A percentile compares a stretch with the other conserved stretches of the same genome.
Conservation (phyloP, 306 rosid genomes). For the Pueraria montana region DNA sequence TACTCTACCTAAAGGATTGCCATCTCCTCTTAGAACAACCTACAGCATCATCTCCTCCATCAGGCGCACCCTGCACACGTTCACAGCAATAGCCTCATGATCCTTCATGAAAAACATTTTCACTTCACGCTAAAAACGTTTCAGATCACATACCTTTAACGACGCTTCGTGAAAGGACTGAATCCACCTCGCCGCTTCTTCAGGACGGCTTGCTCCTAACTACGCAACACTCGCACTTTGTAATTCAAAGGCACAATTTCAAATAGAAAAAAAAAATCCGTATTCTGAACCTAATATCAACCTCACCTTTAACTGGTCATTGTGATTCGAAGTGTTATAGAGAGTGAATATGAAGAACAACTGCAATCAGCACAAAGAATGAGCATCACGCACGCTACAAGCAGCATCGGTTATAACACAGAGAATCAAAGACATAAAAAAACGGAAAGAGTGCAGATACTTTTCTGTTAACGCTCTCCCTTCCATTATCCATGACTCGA, state of each 20-base stretch:
- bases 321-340: slow-evolving; percentile 78
- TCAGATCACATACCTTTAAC: slow-evolving; percentile 62
- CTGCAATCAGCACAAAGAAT: slow-evolving; percentile 59
- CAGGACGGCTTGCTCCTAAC: slow-evolving; percentile 96
- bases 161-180: slow-evolving; percentile 83
- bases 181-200: slow-evolving; percentile 98
- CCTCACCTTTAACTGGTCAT: slow-evolving; percentile 88
- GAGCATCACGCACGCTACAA: slow-evolving; percentile 12
- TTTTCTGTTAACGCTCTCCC: slow-evolving; percentile 85
- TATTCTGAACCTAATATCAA: neutral
- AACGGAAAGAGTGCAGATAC: slow-evolving; percentile 53
- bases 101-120: slow-evolving; percentile 44
- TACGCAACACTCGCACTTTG: slow-evolving; percentile 48
- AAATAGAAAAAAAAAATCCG: neutral
- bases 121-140: slow-evolving; percentile 18
- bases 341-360: slow-evolving; percentile 85
- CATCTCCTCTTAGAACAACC: slow-evolving; percentile 76
- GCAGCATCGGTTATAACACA: slow-evolving; percentile 33
- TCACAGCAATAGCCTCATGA: slow-evolving; percentile 42
- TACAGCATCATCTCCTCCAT: slow-evolving; percentile 58
- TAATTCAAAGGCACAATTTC: slow-evolving; percentile 25
- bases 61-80: slow-evolving; percentile 68
- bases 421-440: slow-evolving; percentile 32
- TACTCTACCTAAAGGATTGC: slow-evolving; percentile 74
- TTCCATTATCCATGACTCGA: slow-evolving; percentile 86